Evolutionary conservation across 1,284 basidiomycete genomes (phyloP).

Genomic region (Puccinia polysora): DNA sequence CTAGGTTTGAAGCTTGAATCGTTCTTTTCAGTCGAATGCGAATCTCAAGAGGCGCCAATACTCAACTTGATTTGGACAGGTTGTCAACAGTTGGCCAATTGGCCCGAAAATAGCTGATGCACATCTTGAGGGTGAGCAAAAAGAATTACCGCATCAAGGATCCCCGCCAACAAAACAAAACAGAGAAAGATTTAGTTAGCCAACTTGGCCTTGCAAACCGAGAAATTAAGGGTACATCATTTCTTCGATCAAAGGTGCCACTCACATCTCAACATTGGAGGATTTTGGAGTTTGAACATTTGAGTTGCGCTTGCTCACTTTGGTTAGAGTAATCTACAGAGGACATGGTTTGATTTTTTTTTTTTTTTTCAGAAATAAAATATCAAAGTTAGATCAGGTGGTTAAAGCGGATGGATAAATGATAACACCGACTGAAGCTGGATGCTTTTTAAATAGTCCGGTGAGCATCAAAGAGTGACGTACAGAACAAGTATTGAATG

Average conservation of each 20-base stretch:
- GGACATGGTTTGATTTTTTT: no score
- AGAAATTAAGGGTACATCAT: no score
- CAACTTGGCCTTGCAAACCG: no score
- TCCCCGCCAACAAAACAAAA: not conserved
- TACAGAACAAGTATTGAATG: not conserved
- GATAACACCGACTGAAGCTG: not conserved
- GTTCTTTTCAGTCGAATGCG: not conserved
- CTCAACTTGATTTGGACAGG: slow-evolving; percentile 20
- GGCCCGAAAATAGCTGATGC: slow-evolving; percentile 12
- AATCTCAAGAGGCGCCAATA: not conserved
- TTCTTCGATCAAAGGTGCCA: no score
- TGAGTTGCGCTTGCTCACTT: no score
- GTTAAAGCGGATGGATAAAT: not conserved
- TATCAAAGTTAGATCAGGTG: no score
- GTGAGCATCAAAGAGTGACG: not conserved
- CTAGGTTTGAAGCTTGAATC: no score
- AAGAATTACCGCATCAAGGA: not conserved
- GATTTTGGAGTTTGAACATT: no score
- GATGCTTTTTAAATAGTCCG: not conserved
- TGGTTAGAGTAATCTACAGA: no score
- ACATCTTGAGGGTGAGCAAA: not conserved
- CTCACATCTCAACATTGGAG: no score
- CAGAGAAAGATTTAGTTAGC: not conserved
- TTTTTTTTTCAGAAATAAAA: no score
- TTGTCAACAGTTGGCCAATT: slow-evolving; percentile 4